phyloP scores from a whole-genome alignment of 768 basidiomycete species.

The Hydnum rufescens region DNA sequence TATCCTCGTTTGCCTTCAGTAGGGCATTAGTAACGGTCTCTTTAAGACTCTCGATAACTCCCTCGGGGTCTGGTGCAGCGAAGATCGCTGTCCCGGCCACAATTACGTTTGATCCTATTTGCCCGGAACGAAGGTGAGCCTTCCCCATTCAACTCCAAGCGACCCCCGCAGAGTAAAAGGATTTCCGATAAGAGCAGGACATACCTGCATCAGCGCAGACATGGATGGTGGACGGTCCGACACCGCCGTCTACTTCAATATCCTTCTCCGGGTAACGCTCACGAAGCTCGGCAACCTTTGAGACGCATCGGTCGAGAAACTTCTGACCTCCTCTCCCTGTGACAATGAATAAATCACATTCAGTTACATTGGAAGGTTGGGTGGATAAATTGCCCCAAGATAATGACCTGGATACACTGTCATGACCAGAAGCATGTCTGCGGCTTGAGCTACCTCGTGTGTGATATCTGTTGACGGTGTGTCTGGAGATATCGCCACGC shows the following conservation, averaged over 20 bases:
- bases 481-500: slow-evolving; percentile 91
- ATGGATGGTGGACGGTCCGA: slow-evolving; percentile 78
- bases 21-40: slow-evolving; percentile 40
- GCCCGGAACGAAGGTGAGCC: too few relatives aligned
- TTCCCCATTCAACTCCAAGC: too few relatives aligned
- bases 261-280: slow-evolving; percentile 81
- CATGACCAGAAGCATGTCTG: slow-evolving; percentile 9
- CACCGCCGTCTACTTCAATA: slow-evolving; percentile 96
- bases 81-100: slow-evolving; percentile 97
- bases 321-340: slow-evolving; percentile 66
- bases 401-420: slow-evolving; percentile 6
- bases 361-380: background rate
- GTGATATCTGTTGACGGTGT: slow-evolving; percentile 80
- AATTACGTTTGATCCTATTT: slow-evolving; percentile 83
- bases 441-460: slow-evolving; percentile 58
- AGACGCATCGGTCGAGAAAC: slow-evolving; percentile 80
- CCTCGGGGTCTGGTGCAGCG: slow-evolving; percentile 51
- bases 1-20: background rate
- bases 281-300: slow-evolving; percentile 82
- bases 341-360: background rate
- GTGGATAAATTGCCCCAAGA: background rate
- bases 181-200: slow-evolving; percentile 10
- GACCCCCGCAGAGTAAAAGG: background rate
- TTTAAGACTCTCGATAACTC: slow-evolving; percentile 58
- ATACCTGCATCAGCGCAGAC: slow-evolving; percentile 77